These are phyloP conservation scores for Pseudogymnoascus sp. DNA, from an alignment of 2,329 filamentous ascomycete species.

Conservation along the genomic window DNA sequence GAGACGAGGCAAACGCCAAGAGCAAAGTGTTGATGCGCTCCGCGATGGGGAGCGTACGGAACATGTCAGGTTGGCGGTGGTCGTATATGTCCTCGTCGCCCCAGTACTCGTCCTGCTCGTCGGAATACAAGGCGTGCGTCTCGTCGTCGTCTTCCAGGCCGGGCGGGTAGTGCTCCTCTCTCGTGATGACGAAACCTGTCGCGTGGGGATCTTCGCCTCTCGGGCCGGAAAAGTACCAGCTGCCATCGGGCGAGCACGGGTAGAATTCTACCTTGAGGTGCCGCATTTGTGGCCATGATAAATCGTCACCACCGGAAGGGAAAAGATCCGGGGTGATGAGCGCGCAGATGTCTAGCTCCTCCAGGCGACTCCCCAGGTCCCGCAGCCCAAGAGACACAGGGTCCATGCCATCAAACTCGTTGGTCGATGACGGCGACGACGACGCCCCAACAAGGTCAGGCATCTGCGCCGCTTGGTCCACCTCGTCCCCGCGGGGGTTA, in stretches of 20 bases:
- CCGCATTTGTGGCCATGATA: conserved; percentile 17
- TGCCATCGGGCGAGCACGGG: conserved; percentile 18
- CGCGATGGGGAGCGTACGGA: conserved; percentile 15
- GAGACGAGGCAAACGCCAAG: conserved; percentile 16
- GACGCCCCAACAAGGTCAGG: conserved; percentile 17
- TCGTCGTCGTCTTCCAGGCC: conserved; percentile 16
- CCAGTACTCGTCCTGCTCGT: conserved; percentile 13
- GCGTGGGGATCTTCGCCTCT: conserved; percentile 18
- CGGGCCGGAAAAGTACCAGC: conserved; percentile 21
- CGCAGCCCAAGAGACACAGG: conserved; percentile 20
- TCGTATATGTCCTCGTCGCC: background rate
- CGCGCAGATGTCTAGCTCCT: conserved; percentile 19
- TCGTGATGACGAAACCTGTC: conserved; percentile 18
- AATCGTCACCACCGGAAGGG: conserved; percentile 10
- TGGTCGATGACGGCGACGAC: background rate
- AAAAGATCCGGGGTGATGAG: conserved; percentile 19
- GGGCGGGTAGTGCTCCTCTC: conserved; percentile 20
- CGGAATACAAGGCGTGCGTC: conserved; percentile 14
- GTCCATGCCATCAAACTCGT: conserved; percentile 14
- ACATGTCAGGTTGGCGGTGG: conserved; percentile 15
- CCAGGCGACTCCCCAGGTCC: conserved; percentile 16
- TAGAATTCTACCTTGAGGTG: conserved; percentile 20
- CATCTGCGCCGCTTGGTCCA: conserved; percentile 16
- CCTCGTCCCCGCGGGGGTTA: background rate
- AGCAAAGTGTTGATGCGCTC: conserved; percentile 14